phyloP scores from a whole-genome alignment of 139 green algal species.

The Micromonas commoda region DNA sequence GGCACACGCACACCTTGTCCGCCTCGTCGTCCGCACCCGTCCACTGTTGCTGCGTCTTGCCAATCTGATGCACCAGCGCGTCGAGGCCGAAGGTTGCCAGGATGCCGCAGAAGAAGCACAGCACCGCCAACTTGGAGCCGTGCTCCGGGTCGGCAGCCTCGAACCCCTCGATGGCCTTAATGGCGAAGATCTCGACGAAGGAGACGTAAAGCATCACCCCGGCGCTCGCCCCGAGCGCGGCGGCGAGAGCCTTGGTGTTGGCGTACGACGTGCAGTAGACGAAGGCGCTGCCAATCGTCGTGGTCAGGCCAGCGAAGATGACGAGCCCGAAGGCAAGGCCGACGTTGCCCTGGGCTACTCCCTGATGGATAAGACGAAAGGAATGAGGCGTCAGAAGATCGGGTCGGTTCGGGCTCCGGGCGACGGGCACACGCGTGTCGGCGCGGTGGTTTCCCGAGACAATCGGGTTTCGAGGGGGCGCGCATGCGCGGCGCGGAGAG shows the following conservation, averaged over 20 bases:
- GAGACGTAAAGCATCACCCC: constrained; percentile 59
- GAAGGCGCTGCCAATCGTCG: constrained; percentile 46
- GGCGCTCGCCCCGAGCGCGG: constrained; percentile 48
- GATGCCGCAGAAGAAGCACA: constrained; percentile 38
- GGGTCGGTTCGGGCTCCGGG: too few species aligned
- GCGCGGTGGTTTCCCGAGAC: too few species aligned
- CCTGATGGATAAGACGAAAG: background rate
- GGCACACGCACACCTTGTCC: background rate
- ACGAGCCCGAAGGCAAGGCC: constrained; percentile 59
- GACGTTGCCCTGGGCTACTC: constrained; percentile 35
- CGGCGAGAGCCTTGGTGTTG: constrained; percentile 47
- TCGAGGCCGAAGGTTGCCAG: constrained; percentile 28
- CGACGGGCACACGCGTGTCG: too few species aligned
- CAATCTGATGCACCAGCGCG: constrained; percentile 19
- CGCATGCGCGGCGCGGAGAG: too few species aligned
- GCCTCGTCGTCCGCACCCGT: background rate
- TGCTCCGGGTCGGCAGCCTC: background rate
- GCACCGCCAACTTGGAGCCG: constrained; percentile 21
- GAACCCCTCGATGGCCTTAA: constrained; percentile 31
- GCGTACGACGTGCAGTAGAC: constrained; percentile 51
- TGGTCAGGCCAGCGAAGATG: constrained; percentile 48
- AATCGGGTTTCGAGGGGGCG: too few species aligned
- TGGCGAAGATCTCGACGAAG: constrained; percentile 37
- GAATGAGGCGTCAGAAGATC: too few species aligned
- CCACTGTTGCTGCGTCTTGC: background rate